Percentiles rank a stretch among this genome's conserved stretches.
phyloP scores from a whole-genome alignment of 257 asterid genomes.

The Leonotis leonurus region DNA sequence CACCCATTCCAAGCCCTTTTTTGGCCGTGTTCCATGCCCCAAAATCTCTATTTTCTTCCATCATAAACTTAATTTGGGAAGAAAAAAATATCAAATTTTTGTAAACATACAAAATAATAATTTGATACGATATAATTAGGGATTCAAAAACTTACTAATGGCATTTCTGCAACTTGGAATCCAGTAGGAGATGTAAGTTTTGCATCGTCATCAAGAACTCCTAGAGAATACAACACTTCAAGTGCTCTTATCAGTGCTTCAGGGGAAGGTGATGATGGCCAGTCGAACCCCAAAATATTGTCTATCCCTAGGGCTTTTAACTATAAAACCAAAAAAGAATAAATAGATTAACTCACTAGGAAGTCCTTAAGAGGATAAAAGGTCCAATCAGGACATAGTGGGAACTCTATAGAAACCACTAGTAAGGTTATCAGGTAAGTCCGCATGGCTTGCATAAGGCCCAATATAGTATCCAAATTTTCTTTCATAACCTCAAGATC shows the following conservation, averaged over 20 bases:
- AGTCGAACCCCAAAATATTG: slow-evolving; percentile 89
- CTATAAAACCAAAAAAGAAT: slow-evolving; percentile 31
- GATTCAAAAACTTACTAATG: slow-evolving; percentile 47
- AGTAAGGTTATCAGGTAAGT: not conserved
- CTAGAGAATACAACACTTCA: slow-evolving; percentile 87
- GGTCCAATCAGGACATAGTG: not conserved
- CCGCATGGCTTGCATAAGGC: not conserved
- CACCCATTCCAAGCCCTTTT: not conserved
- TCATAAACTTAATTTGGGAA: too few relatives aligned
- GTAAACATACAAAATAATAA: not conserved
- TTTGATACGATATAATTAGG: not conserved
- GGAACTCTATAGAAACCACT: not conserved
- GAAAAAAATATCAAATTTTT: not conserved
- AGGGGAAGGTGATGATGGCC: slow-evolving; percentile 96
- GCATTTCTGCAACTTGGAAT: slow-evolving; percentile 94
- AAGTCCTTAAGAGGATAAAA: slow-evolving; percentile 1
- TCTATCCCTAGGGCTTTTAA: slow-evolving; percentile 89
- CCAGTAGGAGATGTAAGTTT: slow-evolving; percentile 90
- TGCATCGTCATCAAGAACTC: slow-evolving; percentile 86
- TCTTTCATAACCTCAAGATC: not conserved
- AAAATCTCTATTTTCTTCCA: not conserved
- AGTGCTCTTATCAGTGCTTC: slow-evolving; percentile 96
- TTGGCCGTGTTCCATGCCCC: not conserved
- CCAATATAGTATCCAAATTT: not conserved
- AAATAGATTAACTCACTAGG: not conserved